phyloP scores from a whole-genome alignment of 2,329 filamentous ascomycete species.

The Graphiopsis chlorocephala region DNA sequence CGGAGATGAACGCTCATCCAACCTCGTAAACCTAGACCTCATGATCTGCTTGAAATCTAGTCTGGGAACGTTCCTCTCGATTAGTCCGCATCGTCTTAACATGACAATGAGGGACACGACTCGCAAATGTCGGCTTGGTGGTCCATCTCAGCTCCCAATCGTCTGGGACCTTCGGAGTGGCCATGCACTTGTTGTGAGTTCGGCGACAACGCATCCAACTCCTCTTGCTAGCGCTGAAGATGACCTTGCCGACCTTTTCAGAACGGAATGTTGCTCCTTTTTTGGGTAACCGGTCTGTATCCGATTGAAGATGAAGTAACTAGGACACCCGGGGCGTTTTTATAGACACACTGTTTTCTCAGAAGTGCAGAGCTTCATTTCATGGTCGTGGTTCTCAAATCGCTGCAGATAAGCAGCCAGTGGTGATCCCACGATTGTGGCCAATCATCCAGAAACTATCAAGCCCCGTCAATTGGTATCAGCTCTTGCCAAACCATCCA shows the following conservation, averaged over 20 bases:
- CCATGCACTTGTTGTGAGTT: background rate
- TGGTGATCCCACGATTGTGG: background rate
- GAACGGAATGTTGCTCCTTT: background rate
- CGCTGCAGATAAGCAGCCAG: background rate
- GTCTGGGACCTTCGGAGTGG: no score
- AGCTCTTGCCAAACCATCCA: slow-evolving; percentile 1
- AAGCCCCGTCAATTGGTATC: background rate
- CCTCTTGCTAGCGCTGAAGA: no score
- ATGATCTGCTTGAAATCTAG: background rate
- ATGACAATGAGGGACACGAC: background rate
- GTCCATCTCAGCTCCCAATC: background rate
- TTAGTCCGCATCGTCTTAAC: background rate
- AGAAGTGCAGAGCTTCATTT: background rate
- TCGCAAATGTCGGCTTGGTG: background rate
- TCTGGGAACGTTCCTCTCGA: background rate
- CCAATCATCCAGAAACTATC: background rate
- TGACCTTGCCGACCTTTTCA: background rate
- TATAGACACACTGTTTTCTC: background rate
- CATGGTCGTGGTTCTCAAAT: no score
- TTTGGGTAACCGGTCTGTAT: background rate
- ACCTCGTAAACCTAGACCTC: background rate
- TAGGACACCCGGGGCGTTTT: background rate
- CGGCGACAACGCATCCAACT: background rate
- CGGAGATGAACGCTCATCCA: no score
- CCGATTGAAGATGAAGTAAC: background rate